Conservation (phyloP, 129 eudicot genomes). For the Cynara cardunculus region DNA sequence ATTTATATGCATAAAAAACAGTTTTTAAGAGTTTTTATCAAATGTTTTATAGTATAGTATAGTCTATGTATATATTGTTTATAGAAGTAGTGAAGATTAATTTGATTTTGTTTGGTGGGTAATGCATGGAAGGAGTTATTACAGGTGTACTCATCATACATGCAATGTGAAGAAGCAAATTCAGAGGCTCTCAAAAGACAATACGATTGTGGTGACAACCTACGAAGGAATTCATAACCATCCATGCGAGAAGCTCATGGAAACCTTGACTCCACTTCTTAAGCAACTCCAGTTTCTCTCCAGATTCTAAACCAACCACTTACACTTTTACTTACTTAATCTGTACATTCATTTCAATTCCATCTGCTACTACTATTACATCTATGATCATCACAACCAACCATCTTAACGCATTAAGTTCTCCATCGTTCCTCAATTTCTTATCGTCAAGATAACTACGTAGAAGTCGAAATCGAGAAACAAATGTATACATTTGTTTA, state of each 20-base stretch:
- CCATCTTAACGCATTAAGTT: too few species aligned
- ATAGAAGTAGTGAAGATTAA: background rate
- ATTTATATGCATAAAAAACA: too few species aligned
- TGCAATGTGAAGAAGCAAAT: conserved; percentile 99
- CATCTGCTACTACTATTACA: background rate
- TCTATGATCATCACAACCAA: background rate
- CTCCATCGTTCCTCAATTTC: too few species aligned
- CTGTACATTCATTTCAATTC: background rate
- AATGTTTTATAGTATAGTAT: too few species aligned
- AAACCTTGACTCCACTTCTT: conserved; percentile 85
- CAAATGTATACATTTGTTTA: too few species aligned
- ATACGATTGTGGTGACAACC: conserved; percentile 80
- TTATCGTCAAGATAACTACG: too few species aligned
- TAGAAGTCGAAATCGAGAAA: too few species aligned
- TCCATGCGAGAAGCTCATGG: conserved; percentile 98
- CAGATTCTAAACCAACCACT: conserved; percentile 43
- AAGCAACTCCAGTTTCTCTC: conserved; percentile 97
- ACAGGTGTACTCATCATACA: conserved; percentile 93
- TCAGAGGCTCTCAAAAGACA: conserved; percentile 84
- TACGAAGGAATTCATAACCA: conserved; percentile 94
- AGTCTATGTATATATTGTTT: too few species aligned
- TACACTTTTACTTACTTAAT: background rate
- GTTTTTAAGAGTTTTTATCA: too few species aligned
- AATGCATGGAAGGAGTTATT: conserved; percentile 73
- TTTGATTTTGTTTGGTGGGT: conserved; percentile 5